These are phyloP conservation scores for Chytridium lagenaria DNA, from an alignment of 371 early-diverging fungal species.

Conservation along the genomic window DNA sequence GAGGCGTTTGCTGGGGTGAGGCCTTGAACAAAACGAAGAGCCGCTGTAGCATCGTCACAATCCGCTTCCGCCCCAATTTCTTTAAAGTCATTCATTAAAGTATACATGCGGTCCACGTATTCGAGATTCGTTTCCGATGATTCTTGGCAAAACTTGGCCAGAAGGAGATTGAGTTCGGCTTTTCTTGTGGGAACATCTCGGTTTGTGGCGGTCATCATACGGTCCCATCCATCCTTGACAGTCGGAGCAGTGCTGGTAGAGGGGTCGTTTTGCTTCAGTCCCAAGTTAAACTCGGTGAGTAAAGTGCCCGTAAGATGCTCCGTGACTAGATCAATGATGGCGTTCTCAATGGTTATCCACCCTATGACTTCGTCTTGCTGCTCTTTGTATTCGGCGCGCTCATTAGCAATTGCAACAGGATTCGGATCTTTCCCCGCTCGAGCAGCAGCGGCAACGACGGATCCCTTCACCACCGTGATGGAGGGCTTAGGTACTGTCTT, in stretches of 20 bases:
- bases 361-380: neutral
- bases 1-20: neutral
- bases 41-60: neutral
- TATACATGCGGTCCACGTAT: neutral
- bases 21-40: neutral
- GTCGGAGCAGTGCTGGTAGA: too few relatives aligned
- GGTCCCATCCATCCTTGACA: neutral
- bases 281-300: neutral
- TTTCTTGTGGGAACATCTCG: neutral
- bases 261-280: neutral
- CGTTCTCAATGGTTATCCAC: neutral
- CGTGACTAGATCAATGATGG: neutral
- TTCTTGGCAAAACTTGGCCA: neutral
- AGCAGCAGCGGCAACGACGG: neutral
- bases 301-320: neutral
- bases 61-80: neutral
- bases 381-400: neutral
- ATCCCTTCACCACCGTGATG: neutral
- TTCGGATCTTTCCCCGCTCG: neutral
- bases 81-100: neutral
- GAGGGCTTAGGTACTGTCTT: neutral
- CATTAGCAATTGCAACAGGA: neutral
- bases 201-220: neutral
- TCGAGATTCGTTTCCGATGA: neutral
- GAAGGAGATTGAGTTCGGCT: conserved; percentile 8